Conservation (phyloP, 805 yeast species). For the Metschnikowia corniflorae region DNA sequence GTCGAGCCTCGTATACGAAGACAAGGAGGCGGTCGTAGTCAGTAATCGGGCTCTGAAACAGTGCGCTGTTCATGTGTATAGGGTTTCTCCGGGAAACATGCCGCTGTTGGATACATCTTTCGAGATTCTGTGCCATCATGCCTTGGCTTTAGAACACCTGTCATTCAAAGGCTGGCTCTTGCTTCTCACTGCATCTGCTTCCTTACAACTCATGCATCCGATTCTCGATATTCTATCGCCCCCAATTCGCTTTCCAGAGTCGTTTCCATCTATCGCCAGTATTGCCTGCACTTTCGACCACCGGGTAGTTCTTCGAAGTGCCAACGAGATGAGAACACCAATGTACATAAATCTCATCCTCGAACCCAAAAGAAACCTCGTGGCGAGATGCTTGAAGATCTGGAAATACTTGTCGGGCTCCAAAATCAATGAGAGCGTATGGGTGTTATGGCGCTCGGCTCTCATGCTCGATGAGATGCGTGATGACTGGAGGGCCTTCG, state of each 20-base stretch:
- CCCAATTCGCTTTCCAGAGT: constrained; percentile 17
- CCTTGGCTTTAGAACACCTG: constrained; percentile 30
- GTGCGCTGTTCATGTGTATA: constrained; percentile 50
- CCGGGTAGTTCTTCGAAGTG: constrained; percentile 22
- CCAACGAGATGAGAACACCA: constrained; percentile 19
- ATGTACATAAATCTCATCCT: constrained; percentile 34
- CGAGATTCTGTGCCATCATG: constrained; percentile 21
- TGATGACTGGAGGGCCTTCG: constrained; percentile 61
- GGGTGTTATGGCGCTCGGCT: constrained; percentile 63
- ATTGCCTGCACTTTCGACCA: constrained; percentile 30
- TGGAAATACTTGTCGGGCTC: constrained; percentile 57
- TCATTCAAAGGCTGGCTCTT: constrained; percentile 45
- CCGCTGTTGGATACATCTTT: constrained; percentile 26
- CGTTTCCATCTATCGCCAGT: constrained; percentile 18
- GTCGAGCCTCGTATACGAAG: constrained; percentile 41
- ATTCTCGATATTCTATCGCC: constrained; percentile 48
- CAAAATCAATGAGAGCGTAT: constrained; percentile 51
- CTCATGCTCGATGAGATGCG: constrained; percentile 36
- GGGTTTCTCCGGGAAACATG: constrained; percentile 27
- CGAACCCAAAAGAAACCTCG: constrained; percentile 44
- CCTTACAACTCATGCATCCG: constrained; percentile 50
- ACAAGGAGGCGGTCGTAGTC: constrained; percentile 60
- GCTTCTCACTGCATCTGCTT: constrained; percentile 33
- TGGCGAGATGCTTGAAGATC: constrained; percentile 44
- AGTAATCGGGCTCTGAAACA: constrained; percentile 41